Base-by-base conservation (phyloP, 805 yeast species). In the Cyberlindnera xishuangbannaensis region DNA sequence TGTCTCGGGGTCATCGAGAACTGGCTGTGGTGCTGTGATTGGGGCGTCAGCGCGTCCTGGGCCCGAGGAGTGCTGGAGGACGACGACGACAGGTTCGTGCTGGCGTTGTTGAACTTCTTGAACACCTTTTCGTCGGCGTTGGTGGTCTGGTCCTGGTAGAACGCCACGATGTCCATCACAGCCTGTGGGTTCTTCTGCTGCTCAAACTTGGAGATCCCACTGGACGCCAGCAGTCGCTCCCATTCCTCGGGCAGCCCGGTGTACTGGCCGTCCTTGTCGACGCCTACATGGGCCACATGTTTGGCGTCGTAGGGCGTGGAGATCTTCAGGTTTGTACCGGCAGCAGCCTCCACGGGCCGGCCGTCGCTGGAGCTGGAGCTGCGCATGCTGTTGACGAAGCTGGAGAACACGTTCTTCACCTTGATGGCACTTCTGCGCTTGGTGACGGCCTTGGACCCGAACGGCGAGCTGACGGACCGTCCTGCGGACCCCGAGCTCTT, bases 181-280 rank as follows among this genome's bases (percentile, higher is more conserved):
- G 95, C 96, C 56, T 85, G 88, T 2, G 97, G 96, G 58, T 92
- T 85, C 41, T 81, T 83, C 53, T 80, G 79, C 61, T 86, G 95
- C 50, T 92, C 98, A 43, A 75, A 82, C 43, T 73, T 77, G 6
- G 95, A 76, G 39, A 92, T 87, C 33, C 96, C 96, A 49, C 87
- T 82, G 2, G 92, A 83, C 10, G 80, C 71, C 33, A 92, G 67
- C 22, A 88, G 65, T 41, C 75, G 72, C 42, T 86, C 86, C 98
- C 98, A 92, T 50, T 86, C 95, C 18, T 75, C 79, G 0, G 98
- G 98, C 27, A 92, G 64, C 3, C 97, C 97, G 1, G 92, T 85
- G 55, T 82, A 90, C 27, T 83, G 82, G 10, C 96, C 96, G 42
- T 72, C 74, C 5, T 78, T 69, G 56, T 90, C 96, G 31, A 84